Evolutionary conservation across 2,329 filamentous ascomycete genomes (phyloP).

Genomic region (Claviceps pazoutovae): DNA sequence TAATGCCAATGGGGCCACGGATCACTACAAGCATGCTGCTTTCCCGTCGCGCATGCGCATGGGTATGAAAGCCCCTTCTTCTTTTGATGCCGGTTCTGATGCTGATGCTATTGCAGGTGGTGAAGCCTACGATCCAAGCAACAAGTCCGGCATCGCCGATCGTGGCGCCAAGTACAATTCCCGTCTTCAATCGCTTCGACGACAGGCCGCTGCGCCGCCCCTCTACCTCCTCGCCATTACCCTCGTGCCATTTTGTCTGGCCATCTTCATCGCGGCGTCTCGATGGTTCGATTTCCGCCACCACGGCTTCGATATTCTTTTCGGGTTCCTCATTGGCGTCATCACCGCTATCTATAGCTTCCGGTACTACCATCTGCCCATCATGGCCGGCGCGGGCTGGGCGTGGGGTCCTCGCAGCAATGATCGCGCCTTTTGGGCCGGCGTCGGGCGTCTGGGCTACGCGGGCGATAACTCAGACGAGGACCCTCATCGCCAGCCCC

Average conservation of each 20-base stretch:
- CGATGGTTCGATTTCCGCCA: conserved; percentile 83
- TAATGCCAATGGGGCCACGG: conserved; percentile 26
- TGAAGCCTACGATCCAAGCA: conserved; percentile 18
- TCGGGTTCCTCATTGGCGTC: conserved; percentile 68
- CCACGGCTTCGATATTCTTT: conserved; percentile 83
- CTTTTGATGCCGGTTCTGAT: not conserved
- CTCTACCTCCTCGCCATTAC: conserved; percentile 60
- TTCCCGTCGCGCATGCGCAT: conserved; percentile 53
- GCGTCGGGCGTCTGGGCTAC: conserved; percentile 48
- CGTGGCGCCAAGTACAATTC: conserved; percentile 15
- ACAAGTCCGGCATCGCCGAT: conserved; percentile 11
- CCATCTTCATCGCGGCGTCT: conserved; percentile 71
- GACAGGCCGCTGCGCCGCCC: conserved; percentile 69
- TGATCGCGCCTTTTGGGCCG: conserved; percentile 65
- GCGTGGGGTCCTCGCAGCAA: conserved; percentile 68
- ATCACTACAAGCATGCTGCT: conserved; percentile 43
- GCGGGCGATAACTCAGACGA: conserved; percentile 27
- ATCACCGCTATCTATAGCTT: conserved; percentile 61
- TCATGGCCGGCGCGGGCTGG: conserved; percentile 66
- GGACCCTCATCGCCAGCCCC: conserved; percentile 5
- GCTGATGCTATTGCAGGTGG: conserved; percentile 21
- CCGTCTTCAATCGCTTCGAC: conserved; percentile 32
- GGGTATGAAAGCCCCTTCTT: not conserved
- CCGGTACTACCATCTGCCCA: conserved; percentile 72
- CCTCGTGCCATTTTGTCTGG: conserved; percentile 56